Conservation (phyloP, 768 basidiomycete species). For the Dacryopinax primogenitus region DNA sequence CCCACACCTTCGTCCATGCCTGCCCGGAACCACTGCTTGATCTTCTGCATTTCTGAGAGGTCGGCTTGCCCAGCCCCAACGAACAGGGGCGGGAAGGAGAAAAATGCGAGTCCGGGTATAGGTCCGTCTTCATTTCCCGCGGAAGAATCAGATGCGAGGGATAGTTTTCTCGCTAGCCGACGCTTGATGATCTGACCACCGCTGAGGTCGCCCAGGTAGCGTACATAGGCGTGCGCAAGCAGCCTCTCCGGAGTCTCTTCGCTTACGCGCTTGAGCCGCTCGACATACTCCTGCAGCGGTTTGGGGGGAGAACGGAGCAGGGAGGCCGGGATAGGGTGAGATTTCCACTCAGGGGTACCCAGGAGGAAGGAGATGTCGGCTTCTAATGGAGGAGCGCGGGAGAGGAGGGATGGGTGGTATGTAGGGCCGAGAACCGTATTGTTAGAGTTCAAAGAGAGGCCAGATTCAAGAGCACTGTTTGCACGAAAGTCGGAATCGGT, state of each 20-base stretch:
- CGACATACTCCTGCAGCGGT: conserved; percentile 40
- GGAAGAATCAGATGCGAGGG: conserved; percentile 19
- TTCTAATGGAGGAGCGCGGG: conserved; percentile 46
- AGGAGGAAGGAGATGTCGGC: conserved; percentile 56
- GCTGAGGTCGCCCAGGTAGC: conserved; percentile 68
- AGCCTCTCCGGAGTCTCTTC: conserved; percentile 37
- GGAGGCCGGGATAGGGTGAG: conserved; percentile 40
- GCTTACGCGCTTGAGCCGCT: conserved; percentile 40
- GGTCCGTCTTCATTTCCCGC: conserved; percentile 21
- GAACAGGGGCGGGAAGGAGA: conserved; percentile 52
- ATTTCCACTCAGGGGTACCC: conserved; percentile 42
- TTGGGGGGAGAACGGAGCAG: conserved; percentile 28
- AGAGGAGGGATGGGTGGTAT: conserved; percentile 56
- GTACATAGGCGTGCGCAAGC: conserved; percentile 68
- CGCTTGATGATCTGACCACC: conserved; percentile 62
- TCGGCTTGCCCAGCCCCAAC: conserved; percentile 34
- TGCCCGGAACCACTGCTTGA: conserved; percentile 58
- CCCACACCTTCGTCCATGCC: conserved; percentile 42
- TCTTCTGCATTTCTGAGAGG: conserved; percentile 58
- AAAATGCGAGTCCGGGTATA: conserved; percentile 43
- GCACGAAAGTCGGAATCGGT: background rate
- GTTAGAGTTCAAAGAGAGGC: conserved; percentile 36
- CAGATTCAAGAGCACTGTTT: conserved; percentile 23
- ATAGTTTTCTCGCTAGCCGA: conserved; percentile 53
- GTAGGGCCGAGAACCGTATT: conserved; percentile 53